Conservation (phyloP, 352 stramenopile species). For the Proteromonas lacertae region DNA sequence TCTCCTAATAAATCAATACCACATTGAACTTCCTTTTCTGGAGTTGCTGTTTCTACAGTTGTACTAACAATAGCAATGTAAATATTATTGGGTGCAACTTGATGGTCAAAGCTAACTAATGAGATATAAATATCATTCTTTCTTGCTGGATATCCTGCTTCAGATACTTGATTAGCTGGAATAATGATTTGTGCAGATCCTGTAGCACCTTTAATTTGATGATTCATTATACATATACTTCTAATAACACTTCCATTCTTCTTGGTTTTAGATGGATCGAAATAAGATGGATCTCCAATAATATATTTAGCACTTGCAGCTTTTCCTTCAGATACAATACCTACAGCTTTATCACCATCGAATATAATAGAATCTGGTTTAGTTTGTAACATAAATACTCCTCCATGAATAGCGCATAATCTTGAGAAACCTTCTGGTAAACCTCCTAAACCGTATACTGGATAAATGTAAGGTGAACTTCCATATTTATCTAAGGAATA, state of each 20-base stretch:
- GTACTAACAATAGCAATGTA: conserved; percentile 96
- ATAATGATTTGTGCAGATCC: conserved; percentile 96
- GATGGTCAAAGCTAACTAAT: conserved; percentile 62
- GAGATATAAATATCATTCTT: conserved; percentile 94
- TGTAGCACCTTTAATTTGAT: conserved; percentile 71
- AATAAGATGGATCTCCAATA: conserved; percentile 95
- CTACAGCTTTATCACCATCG: conserved; percentile 60
- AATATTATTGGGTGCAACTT: conserved; percentile 67
- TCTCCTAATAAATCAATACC: conserved; percentile 71
- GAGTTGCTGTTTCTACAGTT: conserved; percentile 70
- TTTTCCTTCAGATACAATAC: conserved; percentile 23
- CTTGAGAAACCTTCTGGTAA: no score
- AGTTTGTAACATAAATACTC: conserved; percentile 93
- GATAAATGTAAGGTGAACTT: conserved; percentile 98
- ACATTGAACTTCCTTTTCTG: conserved; percentile 61
- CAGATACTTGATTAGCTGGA: conserved; percentile 24
- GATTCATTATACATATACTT: conserved; percentile 94
- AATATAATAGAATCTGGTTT: conserved; percentile 44
- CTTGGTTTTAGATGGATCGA: conserved; percentile 52
- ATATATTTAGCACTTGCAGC: conserved; percentile 80
- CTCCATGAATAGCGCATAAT: conserved; percentile 88
- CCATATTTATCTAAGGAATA: no score
- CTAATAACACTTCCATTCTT: conserved; percentile 69
- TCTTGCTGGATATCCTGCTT: conserved; percentile 35
- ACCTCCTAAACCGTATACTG: conserved; percentile 90